phyloP scores from a whole-genome alignment of 2,329 filamentous ascomycete genomes.

The Sporothrix schenckii region DNA sequence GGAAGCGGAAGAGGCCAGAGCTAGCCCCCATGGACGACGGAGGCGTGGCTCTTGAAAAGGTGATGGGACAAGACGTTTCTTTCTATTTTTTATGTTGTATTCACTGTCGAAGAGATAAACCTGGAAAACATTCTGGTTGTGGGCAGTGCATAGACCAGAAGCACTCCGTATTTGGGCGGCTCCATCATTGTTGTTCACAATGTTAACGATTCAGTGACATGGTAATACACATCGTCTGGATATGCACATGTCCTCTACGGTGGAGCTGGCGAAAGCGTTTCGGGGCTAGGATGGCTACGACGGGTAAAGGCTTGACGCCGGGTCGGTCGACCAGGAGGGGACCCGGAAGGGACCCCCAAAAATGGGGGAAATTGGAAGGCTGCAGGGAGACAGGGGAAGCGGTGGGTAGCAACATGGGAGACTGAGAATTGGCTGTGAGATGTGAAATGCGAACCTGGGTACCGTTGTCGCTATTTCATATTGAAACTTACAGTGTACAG shows the following conservation, averaged over 20 bases:
- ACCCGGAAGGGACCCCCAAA: neutral
- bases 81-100: neutral
- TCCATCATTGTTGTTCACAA: neutral
- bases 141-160: too few relatives aligned
- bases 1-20: neutral
- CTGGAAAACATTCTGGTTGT: too few relatives aligned
- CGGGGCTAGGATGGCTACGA: constrained; percentile 4
- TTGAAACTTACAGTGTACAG: neutral
- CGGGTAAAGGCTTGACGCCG: neutral
- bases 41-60: constrained; percentile 17
- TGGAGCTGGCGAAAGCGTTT: constrained; percentile 4
- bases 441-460: neutral
- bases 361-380: constrained; percentile 23
- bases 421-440: neutral
- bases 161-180: too few relatives aligned
- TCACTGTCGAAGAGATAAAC: neutral
- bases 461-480: neutral
- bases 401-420: neutral
- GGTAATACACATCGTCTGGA: neutral
- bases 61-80: neutral
- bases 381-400: constrained; percentile 20
- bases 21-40: constrained; percentile 19
- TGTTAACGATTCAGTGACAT: neutral
- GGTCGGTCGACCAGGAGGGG: neutral
- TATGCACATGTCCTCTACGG: too few relatives aligned